phyloP scores from a whole-genome alignment of 352 stramenopile genomes.

The Globisporangium solare region DNA sequence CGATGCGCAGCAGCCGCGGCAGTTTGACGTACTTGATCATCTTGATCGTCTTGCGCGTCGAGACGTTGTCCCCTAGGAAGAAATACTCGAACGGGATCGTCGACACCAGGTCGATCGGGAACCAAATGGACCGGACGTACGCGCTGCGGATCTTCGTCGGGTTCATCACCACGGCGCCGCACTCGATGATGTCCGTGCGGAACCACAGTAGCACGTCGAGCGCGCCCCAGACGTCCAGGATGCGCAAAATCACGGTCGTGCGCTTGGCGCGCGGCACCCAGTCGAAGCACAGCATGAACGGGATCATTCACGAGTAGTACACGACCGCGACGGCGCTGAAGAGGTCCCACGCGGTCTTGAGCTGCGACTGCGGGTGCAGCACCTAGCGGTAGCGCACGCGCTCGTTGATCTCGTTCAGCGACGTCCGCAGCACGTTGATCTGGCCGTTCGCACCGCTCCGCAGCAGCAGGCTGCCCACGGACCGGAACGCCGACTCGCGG shows the following conservation, averaged over 20 bases:
- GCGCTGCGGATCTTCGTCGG: conserved; percentile 33
- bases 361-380: conserved; percentile 41
- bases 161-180: conserved; percentile 52
- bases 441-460: conserved; percentile 1
- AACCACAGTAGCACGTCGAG: conserved; percentile 52
- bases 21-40: conserved; percentile 75
- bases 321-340: conserved; percentile 48
- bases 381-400: conserved; percentile 41
- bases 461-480: conserved; percentile 23
- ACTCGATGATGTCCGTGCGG: conserved; percentile 55
- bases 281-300: conserved; percentile 68
- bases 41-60: conserved; percentile 65
- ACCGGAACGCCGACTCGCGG: conserved; percentile 19
- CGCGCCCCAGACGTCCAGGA: conserved; percentile 45
- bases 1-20: conserved; percentile 47
- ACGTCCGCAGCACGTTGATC: conserved; percentile 68
- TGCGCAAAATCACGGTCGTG: conserved; percentile 34
- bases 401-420: conserved; percentile 54
- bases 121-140: conserved; percentile 57
- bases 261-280: conserved; percentile 33
- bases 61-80: conserved; percentile 28
- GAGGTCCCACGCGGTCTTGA: conserved; percentile 58
- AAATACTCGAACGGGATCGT: conserved; percentile 60
- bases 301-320: conserved; percentile 72
- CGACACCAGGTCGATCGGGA: conserved; percentile 51